Evolutionary conservation across 2,329 filamentous ascomycete genomes (phyloP).

Genomic region (Colletotrichum endophyticum): DNA sequence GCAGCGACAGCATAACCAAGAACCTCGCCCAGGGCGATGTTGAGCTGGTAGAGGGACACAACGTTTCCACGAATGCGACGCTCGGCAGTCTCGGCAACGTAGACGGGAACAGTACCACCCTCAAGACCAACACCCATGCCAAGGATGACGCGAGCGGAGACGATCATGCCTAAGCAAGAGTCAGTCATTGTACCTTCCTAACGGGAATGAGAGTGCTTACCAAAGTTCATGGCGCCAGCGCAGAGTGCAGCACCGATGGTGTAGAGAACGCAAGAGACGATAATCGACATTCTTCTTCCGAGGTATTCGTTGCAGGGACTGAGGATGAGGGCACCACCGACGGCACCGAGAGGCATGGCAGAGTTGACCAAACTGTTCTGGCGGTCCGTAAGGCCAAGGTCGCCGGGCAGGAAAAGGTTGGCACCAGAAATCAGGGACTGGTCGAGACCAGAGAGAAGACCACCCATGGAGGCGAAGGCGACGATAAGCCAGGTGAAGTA

Average conservation of each 20-base stretch:
- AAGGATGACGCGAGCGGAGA: constrained; percentile 70
- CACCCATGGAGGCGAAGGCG: constrained; percentile 77
- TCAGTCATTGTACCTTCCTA: not conserved
- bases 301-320: constrained; percentile 71
- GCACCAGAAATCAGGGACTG: constrained; percentile 76
- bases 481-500: constrained; percentile 71
- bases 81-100: constrained; percentile 76
- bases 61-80: constrained; percentile 71
- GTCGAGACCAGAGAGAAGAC: constrained; percentile 73
- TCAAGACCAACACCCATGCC: constrained; percentile 75
- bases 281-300: constrained; percentile 71
- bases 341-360: constrained; percentile 74
- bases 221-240: constrained; percentile 71
- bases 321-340: constrained; percentile 71
- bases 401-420: constrained; percentile 67
- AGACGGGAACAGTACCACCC: constrained; percentile 76
- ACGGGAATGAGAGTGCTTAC: constrained; percentile 26
- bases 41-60: constrained; percentile 77
- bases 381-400: constrained; percentile 57
- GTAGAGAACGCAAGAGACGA: constrained; percentile 72
- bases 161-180: constrained; percentile 60
- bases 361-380: constrained; percentile 72
- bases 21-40: constrained; percentile 77
- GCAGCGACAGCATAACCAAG: constrained; percentile 75
- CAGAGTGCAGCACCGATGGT: constrained; percentile 72